phyloP scores from a whole-genome alignment of 306 rosid species.

The Malus asiatica region DNA sequence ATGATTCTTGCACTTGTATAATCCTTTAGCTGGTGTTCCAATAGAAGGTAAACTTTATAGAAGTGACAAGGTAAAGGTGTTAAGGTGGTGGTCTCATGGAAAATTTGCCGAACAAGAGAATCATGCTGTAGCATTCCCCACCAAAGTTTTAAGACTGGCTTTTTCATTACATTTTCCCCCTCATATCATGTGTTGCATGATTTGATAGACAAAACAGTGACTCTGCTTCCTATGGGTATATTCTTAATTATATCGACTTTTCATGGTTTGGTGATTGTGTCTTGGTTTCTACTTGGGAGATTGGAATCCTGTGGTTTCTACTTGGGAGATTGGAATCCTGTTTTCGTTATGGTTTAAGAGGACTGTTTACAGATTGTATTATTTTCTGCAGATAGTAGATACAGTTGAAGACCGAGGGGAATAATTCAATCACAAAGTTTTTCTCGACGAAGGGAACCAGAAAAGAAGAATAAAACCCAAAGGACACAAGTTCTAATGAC shows the following conservation, averaged over 20 bases:
- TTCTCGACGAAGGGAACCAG: slow-evolving; percentile 42
- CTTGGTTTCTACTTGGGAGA: background rate
- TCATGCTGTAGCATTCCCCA: background rate
- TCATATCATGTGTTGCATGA: background rate
- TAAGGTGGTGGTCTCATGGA: no score
- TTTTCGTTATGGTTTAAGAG: background rate
- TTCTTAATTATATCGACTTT: background rate
- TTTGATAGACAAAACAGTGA: background rate
- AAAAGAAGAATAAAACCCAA: slow-evolving; percentile 35
- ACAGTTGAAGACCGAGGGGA: slow-evolving; percentile 46
- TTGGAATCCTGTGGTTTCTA: background rate
- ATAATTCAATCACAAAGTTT: slow-evolving; percentile 52
- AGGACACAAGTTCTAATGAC: slow-evolving; percentile 5
- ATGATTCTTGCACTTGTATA: background rate
- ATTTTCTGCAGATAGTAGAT: slow-evolving; percentile 68
- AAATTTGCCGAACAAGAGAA: background rate
- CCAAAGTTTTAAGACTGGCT: background rate
- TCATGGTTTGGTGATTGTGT: background rate
- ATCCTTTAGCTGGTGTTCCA: background rate
- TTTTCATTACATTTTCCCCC: background rate
- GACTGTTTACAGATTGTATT: background rate
- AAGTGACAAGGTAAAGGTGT: no score
- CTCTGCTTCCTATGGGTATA: background rate
- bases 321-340: background rate
- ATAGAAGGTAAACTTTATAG: background rate